A percentile compares a stretch with the other conserved stretches of the same genome.
phyloP scores from a whole-genome alignment of 306 rosid species.

The Lithocarpus polystachyus region DNA sequence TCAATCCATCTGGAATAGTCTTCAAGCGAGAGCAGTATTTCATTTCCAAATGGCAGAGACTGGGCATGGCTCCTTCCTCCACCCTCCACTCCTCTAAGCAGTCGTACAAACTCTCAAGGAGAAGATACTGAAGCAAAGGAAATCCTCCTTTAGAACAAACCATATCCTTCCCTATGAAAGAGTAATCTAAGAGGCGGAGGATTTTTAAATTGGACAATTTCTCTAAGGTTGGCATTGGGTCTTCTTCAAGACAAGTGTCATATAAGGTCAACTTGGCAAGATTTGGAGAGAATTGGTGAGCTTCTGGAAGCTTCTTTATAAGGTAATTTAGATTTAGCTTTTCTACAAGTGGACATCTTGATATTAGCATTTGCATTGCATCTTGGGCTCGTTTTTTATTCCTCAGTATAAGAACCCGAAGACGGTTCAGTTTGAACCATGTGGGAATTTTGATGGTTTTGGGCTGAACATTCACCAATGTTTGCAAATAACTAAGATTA shows the following conservation, averaged over 20 bases:
- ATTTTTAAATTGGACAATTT: slow-evolving; percentile 42
- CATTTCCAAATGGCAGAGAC: slow-evolving; percentile 31
- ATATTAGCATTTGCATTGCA: not conserved
- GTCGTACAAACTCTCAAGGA: not conserved
- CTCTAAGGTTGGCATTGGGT: slow-evolving; percentile 42
- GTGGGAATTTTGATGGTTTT: no score
- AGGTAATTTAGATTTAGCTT: slow-evolving; percentile 26
- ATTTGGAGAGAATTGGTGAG: slow-evolving; percentile 20
- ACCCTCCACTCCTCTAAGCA: slow-evolving; percentile 49
- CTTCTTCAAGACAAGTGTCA: slow-evolving; percentile 6
- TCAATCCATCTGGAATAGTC: slow-evolving; percentile 47
- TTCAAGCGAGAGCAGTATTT: no score
- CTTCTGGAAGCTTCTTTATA: slow-evolving; percentile 26
- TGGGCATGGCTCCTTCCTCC: slow-evolving; percentile 43
- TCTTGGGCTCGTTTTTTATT: no score
- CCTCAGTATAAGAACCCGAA: not conserved
- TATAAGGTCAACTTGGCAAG: slow-evolving; percentile 35
- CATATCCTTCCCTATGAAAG: slow-evolving; percentile 24
- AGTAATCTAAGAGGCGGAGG: slow-evolving; percentile 28
- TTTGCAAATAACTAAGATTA: slow-evolving; percentile 38
- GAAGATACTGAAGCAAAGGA: slow-evolving; percentile 34
- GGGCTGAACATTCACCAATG: slow-evolving; percentile 24
- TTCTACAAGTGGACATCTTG: slow-evolving; percentile 40
- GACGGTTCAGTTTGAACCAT: slow-evolving; percentile 16
- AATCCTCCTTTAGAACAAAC: slow-evolving; percentile 36